These are phyloP conservation scores for Fusarium annulatum DNA, from an alignment of 2,329 filamentous ascomycete genomes.

Conservation along the genomic window DNA sequence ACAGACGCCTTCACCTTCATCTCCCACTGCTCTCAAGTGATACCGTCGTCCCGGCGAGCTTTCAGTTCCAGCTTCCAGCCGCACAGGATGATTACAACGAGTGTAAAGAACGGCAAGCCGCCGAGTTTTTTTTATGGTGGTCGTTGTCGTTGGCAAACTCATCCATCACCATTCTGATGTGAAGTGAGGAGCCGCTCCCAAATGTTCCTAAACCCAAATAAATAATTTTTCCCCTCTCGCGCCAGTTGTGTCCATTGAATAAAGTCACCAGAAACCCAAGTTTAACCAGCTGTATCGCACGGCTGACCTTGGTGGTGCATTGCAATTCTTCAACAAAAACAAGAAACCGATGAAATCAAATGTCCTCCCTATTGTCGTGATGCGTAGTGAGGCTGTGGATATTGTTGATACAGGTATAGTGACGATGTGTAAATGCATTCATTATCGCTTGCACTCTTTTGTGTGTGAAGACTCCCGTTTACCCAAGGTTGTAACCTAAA, in stretches of 20 bases:
- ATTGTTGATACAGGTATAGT: conserved; percentile 59
- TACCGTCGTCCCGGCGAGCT: conserved; percentile 47
- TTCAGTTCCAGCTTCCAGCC: conserved; percentile 52
- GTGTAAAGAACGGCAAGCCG: conserved; percentile 60
- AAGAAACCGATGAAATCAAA: conserved; percentile 36
- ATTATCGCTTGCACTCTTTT: conserved; percentile 54
- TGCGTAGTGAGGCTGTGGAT: conserved; percentile 47
- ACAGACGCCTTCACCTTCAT: conserved; percentile 16
- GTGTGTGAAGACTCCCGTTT: conserved; percentile 50
- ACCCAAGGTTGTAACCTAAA: conserved; percentile 47
- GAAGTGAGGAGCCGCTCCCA: conserved; percentile 23
- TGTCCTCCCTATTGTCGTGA: conserved; percentile 44
- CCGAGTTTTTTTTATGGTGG: conserved; percentile 40
- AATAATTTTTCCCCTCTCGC: conserved; percentile 35
- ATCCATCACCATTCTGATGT: conserved; percentile 31
- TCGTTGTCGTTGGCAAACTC: conserved; percentile 44
- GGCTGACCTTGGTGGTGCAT: conserved; percentile 38
- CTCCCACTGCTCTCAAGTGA: conserved; percentile 44
- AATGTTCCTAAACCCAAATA: conserved; percentile 26
- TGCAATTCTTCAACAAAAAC: conserved; percentile 41
- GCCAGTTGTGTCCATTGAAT: conserved; percentile 37
- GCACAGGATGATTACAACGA: conserved; percentile 62
- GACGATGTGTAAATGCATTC: conserved; percentile 54
- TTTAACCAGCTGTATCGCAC: conserved; percentile 31
- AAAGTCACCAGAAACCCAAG: conserved; percentile 35